Evolutionary conservation across 345 rosid species (phyloP), one percentile per base, ranked within the genome.

Genomic region (Chamaenerion angustifolium): DNA sequence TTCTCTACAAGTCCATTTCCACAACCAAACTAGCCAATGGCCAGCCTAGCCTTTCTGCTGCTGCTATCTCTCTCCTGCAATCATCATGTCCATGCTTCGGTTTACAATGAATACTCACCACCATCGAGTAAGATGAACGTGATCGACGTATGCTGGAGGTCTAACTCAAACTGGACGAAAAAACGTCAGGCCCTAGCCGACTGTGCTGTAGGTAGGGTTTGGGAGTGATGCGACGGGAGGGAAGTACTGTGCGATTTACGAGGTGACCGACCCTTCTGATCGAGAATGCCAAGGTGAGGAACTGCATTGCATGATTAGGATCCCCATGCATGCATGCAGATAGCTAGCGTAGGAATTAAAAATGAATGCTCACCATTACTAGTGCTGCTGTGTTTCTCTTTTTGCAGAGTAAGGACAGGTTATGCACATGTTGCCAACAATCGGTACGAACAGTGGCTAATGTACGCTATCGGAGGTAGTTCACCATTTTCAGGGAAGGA

Each of bases 401-500:
- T n/a, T n/a, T n/a, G n/a, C n/a, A 82, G 85, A 72, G 85, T 78
- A 19, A 70, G 90, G 62, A 10, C 71, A 4, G 96, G 98, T 10
- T 90, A 83, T 37, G 86, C 92, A 56, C 98, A 90, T 64, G 96
- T 83, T 52, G 95, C 86, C 17, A 90, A 90, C 83, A 90, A 87
- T 54, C 75, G 81, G 21, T 90, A 90, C 51, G 86, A 86, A 51
- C 76, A 83, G 55, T 90, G 98, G 98, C 68, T 62, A 60, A 90
- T 90, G 96, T 90, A 87, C 62, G 89, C 95, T 42, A 82, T 90
- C 17, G 98, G 96, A 51, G 98, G 96, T 16, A 87, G 96, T 49
- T 88, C 95, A 86, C 96, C 56, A 90, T 86, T 50, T 75, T 78
- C 54, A 90, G 98, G 44, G 92, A 90, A 71, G 98, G 92, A n/a